A percentile compares a stretch with the other conserved stretches of the same genome.
Conservation (phyloP, 179 eudicot species). For the Carnegiea gigantea region DNA sequence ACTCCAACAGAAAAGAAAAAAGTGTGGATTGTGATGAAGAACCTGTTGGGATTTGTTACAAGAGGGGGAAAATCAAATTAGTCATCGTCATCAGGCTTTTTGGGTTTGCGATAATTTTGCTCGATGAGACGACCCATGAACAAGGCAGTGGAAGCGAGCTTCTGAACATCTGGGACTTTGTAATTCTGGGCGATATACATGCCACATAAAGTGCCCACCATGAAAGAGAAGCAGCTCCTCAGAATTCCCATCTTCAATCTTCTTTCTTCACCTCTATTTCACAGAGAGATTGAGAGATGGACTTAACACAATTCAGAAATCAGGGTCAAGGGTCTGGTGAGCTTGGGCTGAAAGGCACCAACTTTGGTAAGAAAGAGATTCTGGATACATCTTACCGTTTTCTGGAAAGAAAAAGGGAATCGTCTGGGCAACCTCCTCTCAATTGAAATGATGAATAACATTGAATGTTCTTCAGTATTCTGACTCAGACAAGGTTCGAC, state of each 20-base stretch:
- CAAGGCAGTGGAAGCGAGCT: constrained; percentile 43
- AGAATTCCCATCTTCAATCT: constrained; percentile 51
- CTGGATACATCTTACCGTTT: background rate
- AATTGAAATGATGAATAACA: too few relatives aligned
- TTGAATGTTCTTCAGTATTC: too few relatives aligned
- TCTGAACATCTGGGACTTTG: constrained; percentile 69
- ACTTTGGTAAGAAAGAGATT: background rate
- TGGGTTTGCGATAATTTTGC: constrained; percentile 70
- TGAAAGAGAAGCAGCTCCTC: constrained; percentile 51
- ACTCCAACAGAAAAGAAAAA: background rate
- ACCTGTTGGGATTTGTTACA: background rate
- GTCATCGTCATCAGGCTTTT: constrained; percentile 43
- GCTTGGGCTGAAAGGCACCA: background rate
- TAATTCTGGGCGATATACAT: constrained; percentile 80
- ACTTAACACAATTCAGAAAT: background rate
- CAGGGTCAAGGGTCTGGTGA: background rate
- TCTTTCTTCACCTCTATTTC: background rate
- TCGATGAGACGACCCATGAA: constrained; percentile 55
- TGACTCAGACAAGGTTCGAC: too few relatives aligned
- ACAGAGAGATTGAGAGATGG: background rate
- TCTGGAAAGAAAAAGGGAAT: too few relatives aligned
- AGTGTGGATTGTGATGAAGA: background rate
- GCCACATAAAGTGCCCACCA: constrained; percentile 55
- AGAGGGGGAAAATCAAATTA: background rate
- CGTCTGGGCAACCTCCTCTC: too few relatives aligned